Conservation (phyloP, 805 yeast genomes). For the Schwanniomyces polymorphus region DNA sequence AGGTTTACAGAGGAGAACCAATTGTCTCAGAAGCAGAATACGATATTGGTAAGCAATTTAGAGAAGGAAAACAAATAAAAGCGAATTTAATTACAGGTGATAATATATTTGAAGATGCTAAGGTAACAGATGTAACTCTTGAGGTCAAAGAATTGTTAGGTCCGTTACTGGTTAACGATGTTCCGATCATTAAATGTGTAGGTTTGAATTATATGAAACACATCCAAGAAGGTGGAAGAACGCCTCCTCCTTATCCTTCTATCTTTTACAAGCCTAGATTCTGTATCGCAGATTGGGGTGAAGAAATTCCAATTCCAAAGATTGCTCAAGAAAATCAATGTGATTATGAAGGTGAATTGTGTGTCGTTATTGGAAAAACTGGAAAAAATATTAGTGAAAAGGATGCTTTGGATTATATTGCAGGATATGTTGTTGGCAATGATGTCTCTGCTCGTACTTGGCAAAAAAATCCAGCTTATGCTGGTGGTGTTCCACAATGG, state of each 20-base stretch:
- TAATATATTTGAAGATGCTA: slow-evolving; percentile 37
- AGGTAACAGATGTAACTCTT: slow-evolving; percentile 28
- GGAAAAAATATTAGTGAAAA: slow-evolving; percentile 42
- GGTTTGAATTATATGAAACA: slow-evolving; percentile 54
- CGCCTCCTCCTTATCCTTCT: slow-evolving; percentile 49
- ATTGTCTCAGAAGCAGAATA: slow-evolving; percentile 28
- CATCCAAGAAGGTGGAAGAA: slow-evolving; percentile 36
- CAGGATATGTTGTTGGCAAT: slow-evolving; percentile 56
- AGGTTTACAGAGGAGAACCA: slow-evolving; percentile 49
- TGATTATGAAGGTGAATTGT: slow-evolving; percentile 58
- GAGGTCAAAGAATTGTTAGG: slow-evolving; percentile 8
- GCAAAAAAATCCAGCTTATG: slow-evolving; percentile 45
- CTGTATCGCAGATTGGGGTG: slow-evolving; percentile 43
- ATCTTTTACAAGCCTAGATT: slow-evolving; percentile 52
- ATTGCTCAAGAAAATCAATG: slow-evolving; percentile 37
- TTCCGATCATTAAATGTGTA: slow-evolving; percentile 40
- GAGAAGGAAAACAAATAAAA: slow-evolving; percentile 31
- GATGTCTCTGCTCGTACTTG: slow-evolving; percentile 59
- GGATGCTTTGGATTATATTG: slow-evolving; percentile 46
- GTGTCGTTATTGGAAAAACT: slow-evolving; percentile 52
- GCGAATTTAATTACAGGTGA: slow-evolving; percentile 50
- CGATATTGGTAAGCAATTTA: slow-evolving; percentile 22
- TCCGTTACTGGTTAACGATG: slow-evolving; percentile 11
- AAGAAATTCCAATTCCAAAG: slow-evolving; percentile 42
- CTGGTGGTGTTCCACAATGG: slow-evolving; percentile 34